Percentiles rank a stretch among this genome's conserved stretches.
phyloP scores from a whole-genome alignment of 2,329 filamentous ascomycete species.

The Colletotrichum theobromicola region DNA sequence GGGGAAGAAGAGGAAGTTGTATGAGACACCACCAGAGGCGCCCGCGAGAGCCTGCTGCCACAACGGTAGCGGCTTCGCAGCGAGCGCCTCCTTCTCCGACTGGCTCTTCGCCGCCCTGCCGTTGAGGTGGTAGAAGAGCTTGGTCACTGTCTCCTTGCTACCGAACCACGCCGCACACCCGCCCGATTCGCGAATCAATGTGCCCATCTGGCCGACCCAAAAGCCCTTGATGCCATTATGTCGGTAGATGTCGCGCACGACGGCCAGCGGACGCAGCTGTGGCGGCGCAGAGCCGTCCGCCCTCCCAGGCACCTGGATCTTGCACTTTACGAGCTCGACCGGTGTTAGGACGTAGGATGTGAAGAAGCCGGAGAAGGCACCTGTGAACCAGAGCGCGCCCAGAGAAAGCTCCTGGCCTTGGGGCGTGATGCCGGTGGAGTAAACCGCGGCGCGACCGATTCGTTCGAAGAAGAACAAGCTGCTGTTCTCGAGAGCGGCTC shows the following conservation, averaged over 20 bases:
- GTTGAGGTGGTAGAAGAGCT: slow-evolving; percentile 69
- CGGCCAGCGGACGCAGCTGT: slow-evolving; percentile 67
- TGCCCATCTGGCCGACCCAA: slow-evolving; percentile 95
- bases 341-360: slow-evolving; percentile 92
- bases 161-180: slow-evolving; percentile 97
- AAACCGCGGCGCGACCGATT: slow-evolving; percentile 71
- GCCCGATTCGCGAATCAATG: slow-evolving; percentile 90
- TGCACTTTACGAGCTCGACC: slow-evolving; percentile 97
- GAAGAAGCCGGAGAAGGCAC: slow-evolving; percentile 85
- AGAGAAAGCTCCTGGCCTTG: slow-evolving; percentile 71
- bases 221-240: slow-evolving; percentile 86
- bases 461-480: slow-evolving; percentile 93
- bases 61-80: slow-evolving; percentile 68
- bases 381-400: slow-evolving; percentile 77
- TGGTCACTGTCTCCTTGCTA: slow-evolving; percentile 80
- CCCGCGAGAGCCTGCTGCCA: slow-evolving; percentile 90
- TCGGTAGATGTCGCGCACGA: slow-evolving; percentile 81
- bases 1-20: slow-evolving; percentile 97
- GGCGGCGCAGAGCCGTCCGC: slow-evolving; percentile 47
- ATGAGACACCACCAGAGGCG: slow-evolving; percentile 86
- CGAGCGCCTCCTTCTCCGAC: slow-evolving; percentile 44
- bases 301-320: slow-evolving; percentile 80
- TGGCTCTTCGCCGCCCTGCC: slow-evolving; percentile 43
- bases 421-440: slow-evolving; percentile 52
- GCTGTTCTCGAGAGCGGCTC: slow-evolving; percentile 90